A percentile compares a stretch with the other conserved stretches of the same genome.
phyloP scores from a whole-genome alignment of 345 rosid genomes.

The Psidium guajava region DNA sequence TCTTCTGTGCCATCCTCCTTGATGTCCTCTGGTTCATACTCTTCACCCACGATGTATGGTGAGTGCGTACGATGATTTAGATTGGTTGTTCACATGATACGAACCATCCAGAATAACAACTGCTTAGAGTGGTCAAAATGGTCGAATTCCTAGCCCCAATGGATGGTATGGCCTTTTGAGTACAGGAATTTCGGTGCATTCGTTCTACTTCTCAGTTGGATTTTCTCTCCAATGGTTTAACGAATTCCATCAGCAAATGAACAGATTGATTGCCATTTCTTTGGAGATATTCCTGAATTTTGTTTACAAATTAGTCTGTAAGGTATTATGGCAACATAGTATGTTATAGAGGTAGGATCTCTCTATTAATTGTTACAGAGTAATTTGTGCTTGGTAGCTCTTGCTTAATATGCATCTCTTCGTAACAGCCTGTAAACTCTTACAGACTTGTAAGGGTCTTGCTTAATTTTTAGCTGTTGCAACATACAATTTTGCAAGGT shows the following conservation, averaged over 20 bases:
- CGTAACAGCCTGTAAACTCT: neutral
- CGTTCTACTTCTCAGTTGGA: neutral
- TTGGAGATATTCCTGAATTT: neutral
- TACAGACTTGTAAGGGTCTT: neutral
- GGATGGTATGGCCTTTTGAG: neutral
- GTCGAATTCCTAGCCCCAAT: neutral
- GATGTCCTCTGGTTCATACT: slow-evolving; percentile 68
- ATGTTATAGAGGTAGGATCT: neutral
- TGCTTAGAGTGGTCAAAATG: neutral
- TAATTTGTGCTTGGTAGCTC: neutral
- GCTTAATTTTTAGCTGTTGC: neutral
- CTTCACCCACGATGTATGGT: slow-evolving; percentile 60
- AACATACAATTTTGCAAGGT: neutral
- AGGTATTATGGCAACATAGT: neutral
- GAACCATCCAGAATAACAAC: neutral
- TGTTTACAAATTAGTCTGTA: neutral
- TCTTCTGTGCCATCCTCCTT: slow-evolving; percentile 52
- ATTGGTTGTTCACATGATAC: neutral
- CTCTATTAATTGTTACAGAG: neutral
- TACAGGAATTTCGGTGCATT: neutral
- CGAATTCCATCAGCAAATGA: neutral
- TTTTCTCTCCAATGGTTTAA: neutral
- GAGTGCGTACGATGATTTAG: neutral
- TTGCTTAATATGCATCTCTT: neutral
- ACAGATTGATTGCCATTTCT: neutral